phyloP scores from a whole-genome alignment of 1,284 basidiomycete genomes.

The Tilletia caries region DNA sequence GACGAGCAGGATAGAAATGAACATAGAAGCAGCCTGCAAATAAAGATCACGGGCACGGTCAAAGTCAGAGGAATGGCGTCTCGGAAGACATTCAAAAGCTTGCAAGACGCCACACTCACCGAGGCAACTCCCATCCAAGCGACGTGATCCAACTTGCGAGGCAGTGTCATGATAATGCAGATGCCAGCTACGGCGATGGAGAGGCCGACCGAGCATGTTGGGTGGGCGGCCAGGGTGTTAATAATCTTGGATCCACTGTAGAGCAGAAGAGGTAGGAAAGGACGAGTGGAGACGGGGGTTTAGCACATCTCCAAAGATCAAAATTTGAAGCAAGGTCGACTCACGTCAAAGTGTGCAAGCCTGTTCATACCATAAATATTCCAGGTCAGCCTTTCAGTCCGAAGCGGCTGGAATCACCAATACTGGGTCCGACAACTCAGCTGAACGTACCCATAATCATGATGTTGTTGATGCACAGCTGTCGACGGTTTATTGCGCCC shows the following conservation, averaged over 20 bases:
- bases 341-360: constrained; percentile 22
- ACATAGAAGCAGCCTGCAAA: constrained; percentile 16
- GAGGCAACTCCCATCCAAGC: constrained; percentile 21
- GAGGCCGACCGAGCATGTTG: constrained; percentile 18
- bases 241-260: constrained; percentile 19
- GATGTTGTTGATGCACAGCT: constrained; percentile 45
- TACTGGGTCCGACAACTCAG: no score
- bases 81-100: neutral
- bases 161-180: constrained; percentile 58
- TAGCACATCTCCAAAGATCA: no score
- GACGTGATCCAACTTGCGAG: constrained; percentile 23
- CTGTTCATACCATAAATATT: constrained; percentile 4
- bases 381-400: neutral
- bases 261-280: no score
- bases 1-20: constrained; percentile 23
- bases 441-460: constrained; percentile 23
- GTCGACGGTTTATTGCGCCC: no score
- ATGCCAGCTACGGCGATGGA: constrained; percentile 59
- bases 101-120: constrained; percentile 1
- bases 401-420: neutral
- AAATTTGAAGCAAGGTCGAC: no score
- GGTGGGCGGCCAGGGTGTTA: constrained; percentile 21
- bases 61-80: neutral
- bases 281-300: no score
- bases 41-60: no score